Evolutionary conservation across 2,329 filamentous ascomycete species (phyloP).

Genomic region (Fusarium coicis): DNA sequence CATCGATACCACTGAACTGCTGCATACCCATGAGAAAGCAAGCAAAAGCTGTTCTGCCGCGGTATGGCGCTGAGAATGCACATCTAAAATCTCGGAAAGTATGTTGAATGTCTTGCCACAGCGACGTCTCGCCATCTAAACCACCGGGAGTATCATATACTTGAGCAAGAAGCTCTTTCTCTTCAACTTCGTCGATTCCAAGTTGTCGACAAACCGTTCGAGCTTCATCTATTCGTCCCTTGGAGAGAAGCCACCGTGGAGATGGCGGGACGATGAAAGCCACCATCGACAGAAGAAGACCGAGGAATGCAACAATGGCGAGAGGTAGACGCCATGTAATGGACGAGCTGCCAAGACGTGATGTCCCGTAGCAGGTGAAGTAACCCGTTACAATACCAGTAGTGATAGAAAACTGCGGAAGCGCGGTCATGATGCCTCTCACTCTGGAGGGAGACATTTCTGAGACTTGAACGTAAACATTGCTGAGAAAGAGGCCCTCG

Average conservation of each 20-base stretch:
- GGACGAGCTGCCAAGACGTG: conserved; percentile 53
- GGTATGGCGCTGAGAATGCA: conserved; percentile 51
- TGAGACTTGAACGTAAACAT: conserved; percentile 64
- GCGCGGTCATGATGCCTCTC: conserved; percentile 62
- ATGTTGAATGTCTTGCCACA: conserved; percentile 44
- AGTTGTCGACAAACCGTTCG: conserved; percentile 52
- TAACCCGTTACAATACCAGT: conserved; percentile 65
- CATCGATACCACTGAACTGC: conserved; percentile 70
- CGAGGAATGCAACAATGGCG: conserved; percentile 51
- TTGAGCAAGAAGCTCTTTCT: conserved; percentile 52
- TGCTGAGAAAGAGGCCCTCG: conserved; percentile 66
- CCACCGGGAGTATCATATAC: conserved; percentile 12
- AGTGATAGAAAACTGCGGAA: conserved; percentile 64
- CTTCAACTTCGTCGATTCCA: conserved; percentile 55
- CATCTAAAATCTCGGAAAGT: conserved; percentile 47
- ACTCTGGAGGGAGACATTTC: conserved; percentile 66
- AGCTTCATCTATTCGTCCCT: conserved; percentile 57
- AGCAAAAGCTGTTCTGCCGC: conserved; percentile 60
- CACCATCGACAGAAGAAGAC: conserved; percentile 44
- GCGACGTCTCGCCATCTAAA: conserved; percentile 43
- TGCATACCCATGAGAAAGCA: conserved; percentile 69
- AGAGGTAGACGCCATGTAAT: conserved; percentile 68
- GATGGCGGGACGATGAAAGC: conserved; percentile 59
- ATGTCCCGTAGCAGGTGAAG: conserved; percentile 70
- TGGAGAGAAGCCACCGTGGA: conserved; percentile 65